Conservation (phyloP, 768 basidiomycete genomes). For the Kwoniella sp. region DNA sequence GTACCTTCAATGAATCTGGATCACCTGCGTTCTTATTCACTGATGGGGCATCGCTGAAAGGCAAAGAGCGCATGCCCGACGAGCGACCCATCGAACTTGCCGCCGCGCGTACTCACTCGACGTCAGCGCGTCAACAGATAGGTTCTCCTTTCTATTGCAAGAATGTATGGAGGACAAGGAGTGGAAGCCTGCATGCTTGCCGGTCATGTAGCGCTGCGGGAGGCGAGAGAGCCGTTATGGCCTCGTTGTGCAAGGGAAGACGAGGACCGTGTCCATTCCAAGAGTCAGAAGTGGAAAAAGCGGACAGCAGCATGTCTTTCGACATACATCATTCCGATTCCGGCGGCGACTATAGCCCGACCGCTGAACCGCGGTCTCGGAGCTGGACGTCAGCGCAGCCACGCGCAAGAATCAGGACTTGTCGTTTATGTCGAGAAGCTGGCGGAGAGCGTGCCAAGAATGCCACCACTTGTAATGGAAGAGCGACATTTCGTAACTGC, state of each 20-base stretch:
- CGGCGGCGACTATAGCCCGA: not conserved
- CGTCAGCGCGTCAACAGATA: not conserved
- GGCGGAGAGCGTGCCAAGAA: slow-evolving; percentile 15
- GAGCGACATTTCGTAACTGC: not conserved
- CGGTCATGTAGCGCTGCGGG: slow-evolving; percentile 17
- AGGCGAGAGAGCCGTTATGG: slow-evolving; percentile 18
- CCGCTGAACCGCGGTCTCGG: not conserved
- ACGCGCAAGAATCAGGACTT: not conserved
- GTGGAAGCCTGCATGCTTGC: slow-evolving; percentile 9
- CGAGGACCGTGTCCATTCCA: not conserved
- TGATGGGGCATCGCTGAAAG: slow-evolving; percentile 13
- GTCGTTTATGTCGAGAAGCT: slow-evolving; percentile 9
- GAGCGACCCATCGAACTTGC: slow-evolving; percentile 6
- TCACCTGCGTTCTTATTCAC: too few species aligned
- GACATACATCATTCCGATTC: not conserved
- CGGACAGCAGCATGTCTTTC: too few species aligned
- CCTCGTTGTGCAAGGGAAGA: slow-evolving; percentile 5
- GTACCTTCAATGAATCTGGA: not conserved
- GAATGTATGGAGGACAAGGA: slow-evolving; percentile 7
- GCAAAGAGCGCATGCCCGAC: slow-evolving; percentile 31
- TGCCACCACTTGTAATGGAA: slow-evolving; percentile 4
- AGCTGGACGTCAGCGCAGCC: not conserved
- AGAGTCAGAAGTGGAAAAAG: not conserved
- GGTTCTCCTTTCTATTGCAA: slow-evolving; percentile 17
- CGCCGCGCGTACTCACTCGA: not conserved